These are phyloP conservation scores for Decorospora gaudefroyi DNA, from an alignment of 2,329 filamentous ascomycete genomes.

Conservation along the genomic window DNA sequence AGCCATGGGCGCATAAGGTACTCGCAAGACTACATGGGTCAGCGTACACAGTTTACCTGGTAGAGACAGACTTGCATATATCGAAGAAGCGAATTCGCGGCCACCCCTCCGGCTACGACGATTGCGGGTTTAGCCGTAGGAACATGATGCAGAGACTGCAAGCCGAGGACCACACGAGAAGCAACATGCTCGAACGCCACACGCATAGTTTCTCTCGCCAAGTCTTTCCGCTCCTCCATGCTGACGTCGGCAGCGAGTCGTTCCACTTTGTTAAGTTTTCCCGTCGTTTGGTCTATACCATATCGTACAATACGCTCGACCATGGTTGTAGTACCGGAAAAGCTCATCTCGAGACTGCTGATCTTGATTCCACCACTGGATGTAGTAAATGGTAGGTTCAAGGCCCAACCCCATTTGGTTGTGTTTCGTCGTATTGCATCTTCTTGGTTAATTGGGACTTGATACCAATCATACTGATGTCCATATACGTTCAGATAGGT, in stretches of 20 bases:
- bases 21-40: conserved; percentile 47
- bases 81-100: conserved; percentile 78
- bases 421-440: conserved; percentile 59
- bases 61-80: conserved; percentile 55
- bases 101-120: conserved; percentile 88
- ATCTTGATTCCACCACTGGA: conserved; percentile 39
- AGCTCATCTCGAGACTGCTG: conserved; percentile 52
- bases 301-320: conserved; percentile 62
- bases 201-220: conserved; percentile 77
- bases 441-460: conserved; percentile 61
- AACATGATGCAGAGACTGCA: conserved; percentile 51
- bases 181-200: conserved; percentile 86
- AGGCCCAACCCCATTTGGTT: conserved; percentile 65
- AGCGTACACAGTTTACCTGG: conserved; percentile 7
- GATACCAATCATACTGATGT: conserved; percentile 56
- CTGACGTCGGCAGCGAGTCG: conserved; percentile 51
- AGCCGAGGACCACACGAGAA: conserved; percentile 70
- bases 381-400: conserved; percentile 69
- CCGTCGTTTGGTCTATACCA: conserved; percentile 37
- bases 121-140: conserved; percentile 55
- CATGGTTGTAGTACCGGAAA: conserved; percentile 70
- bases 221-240: conserved; percentile 64
- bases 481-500: conserved; percentile 24
- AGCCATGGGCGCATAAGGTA: conserved; percentile 71
- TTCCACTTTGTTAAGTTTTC: conserved; percentile 35